Evolutionary conservation across 2,329 filamentous ascomycete species (phyloP).

Genomic region (Chaetomium globosum): DNA sequence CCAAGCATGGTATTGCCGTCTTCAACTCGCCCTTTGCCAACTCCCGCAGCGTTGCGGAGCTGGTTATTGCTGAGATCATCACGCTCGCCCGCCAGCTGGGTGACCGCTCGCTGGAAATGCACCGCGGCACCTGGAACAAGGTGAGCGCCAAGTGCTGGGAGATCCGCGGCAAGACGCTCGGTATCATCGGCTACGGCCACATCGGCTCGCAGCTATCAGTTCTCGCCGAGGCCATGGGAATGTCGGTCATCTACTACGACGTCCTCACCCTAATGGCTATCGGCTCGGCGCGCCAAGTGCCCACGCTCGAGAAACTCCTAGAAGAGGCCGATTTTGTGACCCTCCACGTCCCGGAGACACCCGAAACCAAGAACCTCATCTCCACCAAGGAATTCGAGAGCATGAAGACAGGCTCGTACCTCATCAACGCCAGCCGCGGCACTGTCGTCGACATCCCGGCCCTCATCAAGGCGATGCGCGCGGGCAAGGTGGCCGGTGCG

Average conservation of each 20-base stretch:
- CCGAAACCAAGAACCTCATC: conserved; percentile 93
- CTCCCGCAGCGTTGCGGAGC: conserved; percentile 92
- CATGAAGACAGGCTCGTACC: conserved; percentile 91
- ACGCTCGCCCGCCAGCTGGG: conserved; percentile 85
- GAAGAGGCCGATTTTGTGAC: conserved; percentile 86
- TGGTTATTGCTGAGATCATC: conserved; percentile 95
- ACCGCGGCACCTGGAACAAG: conserved; percentile 96
- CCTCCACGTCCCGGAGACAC: conserved; percentile 88
- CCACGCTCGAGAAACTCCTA: conserved; percentile 75
- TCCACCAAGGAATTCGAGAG: conserved; percentile 73
- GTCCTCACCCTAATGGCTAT: conserved; percentile 91
- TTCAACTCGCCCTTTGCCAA: conserved; percentile 99
- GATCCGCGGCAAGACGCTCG: conserved; percentile 94
- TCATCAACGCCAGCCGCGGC: conserved; percentile 95
- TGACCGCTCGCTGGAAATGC: conserved; percentile 92
- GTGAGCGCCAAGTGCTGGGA: conserved; percentile 97
- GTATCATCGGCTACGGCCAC: conserved; percentile 95
- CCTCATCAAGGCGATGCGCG: conserved; percentile 81
- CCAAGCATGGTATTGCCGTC: conserved; percentile 84
- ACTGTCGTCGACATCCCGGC: conserved; percentile 93
- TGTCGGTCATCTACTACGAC: conserved; percentile 97
- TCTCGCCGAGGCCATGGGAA: conserved; percentile 94
- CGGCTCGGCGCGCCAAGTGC: conserved; percentile 82
- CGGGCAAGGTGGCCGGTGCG: conserved; percentile 85
- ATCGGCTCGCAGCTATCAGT: conserved; percentile 96